Base-by-base conservation (phyloP, 2,329 filamentous ascomycete species). In the Trichoderma aggressivum region DNA sequence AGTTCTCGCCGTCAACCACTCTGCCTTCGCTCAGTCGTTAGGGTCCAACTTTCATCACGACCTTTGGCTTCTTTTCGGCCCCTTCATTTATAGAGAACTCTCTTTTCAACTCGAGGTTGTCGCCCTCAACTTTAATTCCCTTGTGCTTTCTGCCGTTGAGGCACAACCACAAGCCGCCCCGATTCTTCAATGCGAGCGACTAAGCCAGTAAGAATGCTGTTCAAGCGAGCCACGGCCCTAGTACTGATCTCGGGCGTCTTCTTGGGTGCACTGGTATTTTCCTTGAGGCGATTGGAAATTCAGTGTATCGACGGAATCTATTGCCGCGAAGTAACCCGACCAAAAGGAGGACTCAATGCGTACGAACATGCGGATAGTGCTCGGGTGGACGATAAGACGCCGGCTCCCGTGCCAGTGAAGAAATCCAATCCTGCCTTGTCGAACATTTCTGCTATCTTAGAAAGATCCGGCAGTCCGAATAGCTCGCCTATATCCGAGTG, bases 261-360 rank as follows among this genome's bases (percentile, higher is more conserved):
- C 43, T 56, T 79, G 26, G 74, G 77, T 30, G 72, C 79, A 39
- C 73, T 84, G 14, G 74, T 82, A 60, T 63, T 82, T 70, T 77
- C 79, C 3, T 79, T 79, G 26, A 77, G 74, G 30, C 76, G 79
- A 18, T 74, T 82, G 8, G 74, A 75, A 18, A 75, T 75, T 53
- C 77, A 79, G 74, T 78, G 75, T 28, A 70, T 58, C 18, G 47
- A 59, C n/a, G 50, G 34, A 28, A 34, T 34, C 30, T 50, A 70
- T 21, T 66, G 18, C 18, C 53, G 68, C 12, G 34, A 32, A 34
- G 21, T 8, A 28, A n/a, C 50, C 30, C 26, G 36, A 4, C 43
- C n/a, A 28, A 36, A 36, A 7, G 30, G 28, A 28, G 39, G 8
- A 16, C 67, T 36, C 8, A 21, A 56, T 39, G 30, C 21, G 11